Evolutionary conservation across 2,329 filamentous ascomycete genomes (phyloP), one percentile per base, ranked within the genome.

Genomic region (Beauveria pseudobassiana): DNA sequence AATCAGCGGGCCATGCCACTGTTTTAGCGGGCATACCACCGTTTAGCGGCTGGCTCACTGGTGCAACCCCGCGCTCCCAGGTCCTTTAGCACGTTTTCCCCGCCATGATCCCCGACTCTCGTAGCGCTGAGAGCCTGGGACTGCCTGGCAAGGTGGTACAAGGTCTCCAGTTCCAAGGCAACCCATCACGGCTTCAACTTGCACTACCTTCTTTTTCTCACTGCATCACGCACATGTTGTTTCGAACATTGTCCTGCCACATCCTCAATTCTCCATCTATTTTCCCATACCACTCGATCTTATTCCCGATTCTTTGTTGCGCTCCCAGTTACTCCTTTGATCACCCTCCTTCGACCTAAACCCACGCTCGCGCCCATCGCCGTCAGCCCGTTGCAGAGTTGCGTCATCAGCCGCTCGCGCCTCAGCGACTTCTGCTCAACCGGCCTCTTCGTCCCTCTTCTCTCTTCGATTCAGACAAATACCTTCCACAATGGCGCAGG

Each of bases 401-500:
- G 43, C 30, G 55, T 49, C 55, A 48, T 49, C 55, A 43, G 43
- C n/a, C 30, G 22, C 46, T 34, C 46, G 46, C 46, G n/a, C 16
- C 42, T 24, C 38, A 9, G 12, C 45, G 18, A 4, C n/a, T 22
- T 59, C 48, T 16, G 3, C 12, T 22, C 43, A 26, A 50, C 10
- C 46, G 42, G 9, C 30, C 16, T 28, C 8, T n/a, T 10, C 45
- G 5, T n/a, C 45, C 48, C 18, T 26, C 40, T 34, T 59, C 57
- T 59, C 57, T 48, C 63, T 50, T 34, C 57, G 40, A 53, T 30
- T 63, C 30, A 49, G 46, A 56, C 24, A 50, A 18, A 62, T 59
- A 59, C 52, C 46, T 55, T 61, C 63, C 63, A 64, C 59, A 61
- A 77, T 77, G 76, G 72, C 75, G 69, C 75, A 77, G 65, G 72